Base-by-base conservation (phyloP, 2,329 filamentous ascomycete species). In the Stemphylium lycopersici region DNA sequence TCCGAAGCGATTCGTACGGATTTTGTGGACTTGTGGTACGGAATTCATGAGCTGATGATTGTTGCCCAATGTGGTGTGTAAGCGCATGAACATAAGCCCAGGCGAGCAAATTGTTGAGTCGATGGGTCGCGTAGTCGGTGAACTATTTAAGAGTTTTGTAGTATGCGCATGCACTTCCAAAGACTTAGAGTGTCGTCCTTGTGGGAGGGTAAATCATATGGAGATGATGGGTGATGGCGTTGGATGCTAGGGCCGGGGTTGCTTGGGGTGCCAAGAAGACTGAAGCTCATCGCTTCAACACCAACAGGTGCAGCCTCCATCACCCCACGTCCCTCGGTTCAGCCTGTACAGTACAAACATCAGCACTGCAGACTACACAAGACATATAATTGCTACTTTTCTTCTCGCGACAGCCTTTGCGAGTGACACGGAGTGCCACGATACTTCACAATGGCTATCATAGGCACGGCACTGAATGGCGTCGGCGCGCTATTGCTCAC, bases 401-500 rank as follows among this genome's bases (percentile, higher is more conserved):
- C 22, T 13, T 34, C 6, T 33, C 13, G 16, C 6, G 12, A 13
- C 2, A 12, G 29, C 41, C 41, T 15, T 13, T 20, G 15, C 12
- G 29, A 16, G 33, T n/a, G n/a, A 8, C 29, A 20, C 32, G 12
- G 1, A 18, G 22, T 29, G 6, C 29, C 13, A 15, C 40, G 29
- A 29, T 48, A 45, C 50, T 55, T 36, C 46, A 52, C 40, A 38
- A 93, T 95, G 90, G 84, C 87, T 52, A 85, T 89, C 80, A 75
- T 90, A 60, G 89, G 90, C 18, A 87, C 85, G 59, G 76, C 86
- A 3, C 81, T 92, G 56, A 93, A 91, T 56, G 76, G 86, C 54
- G 77, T 93, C 55, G 93, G 93, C 61, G 81, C 93, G 11, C 65
- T 96, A 50, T 83, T 97, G 62, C 83, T 97, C 15, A 86, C 87